Evolutionary conservation across 306 rosid species (phyloP), one percentile per base, ranked within the genome.

Genomic region (Inga leiocalycina): DNA sequence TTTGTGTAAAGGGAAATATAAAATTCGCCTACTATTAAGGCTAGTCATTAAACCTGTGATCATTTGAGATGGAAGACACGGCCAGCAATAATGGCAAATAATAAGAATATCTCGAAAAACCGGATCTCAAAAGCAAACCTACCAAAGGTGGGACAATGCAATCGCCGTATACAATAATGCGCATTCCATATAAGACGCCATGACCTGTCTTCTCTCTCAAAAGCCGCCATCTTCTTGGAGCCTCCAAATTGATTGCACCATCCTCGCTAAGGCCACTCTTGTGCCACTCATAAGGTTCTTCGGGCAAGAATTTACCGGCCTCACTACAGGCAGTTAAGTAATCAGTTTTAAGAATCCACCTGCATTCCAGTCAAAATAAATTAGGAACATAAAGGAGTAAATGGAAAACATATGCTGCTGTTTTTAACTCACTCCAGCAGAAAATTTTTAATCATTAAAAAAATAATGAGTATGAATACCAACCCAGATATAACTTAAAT

Each of bases 311-410:
- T 37, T 85, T 85, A 81, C 97, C 95, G 34, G 88, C 97, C 86
- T 89, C 86, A 79, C 52, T 85, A 84, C 97, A 83, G 48, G 93
- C 97, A 80, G 93, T 81, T 83, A 94, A 77, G 91, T 85, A 96
- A 90, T 94, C 98, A 68, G 90, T 88, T 86, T 89, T 90, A 27
- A 96, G 99, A 86, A 96, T 88, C 99, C 99, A 96, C 92, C 99
- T 96, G 91, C 88, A 89, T 43, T 83, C 49, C 69, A 81, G 85
- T 72, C 35, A 12, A 43, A 73, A 67, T n/a, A 56, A 66, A 27
- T 24, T 20, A 78, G 69, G 39, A 56, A 30, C 41, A 56, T 13
- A 44, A 35, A 71, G 6, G 4, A 30, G 22, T 77, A 39, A 39
- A 12, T 8, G 59, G 49, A 51, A 8, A 22, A 30, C 39, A 64